Evolutionary conservation across 768 basidiomycete genomes (phyloP), one percentile per base, ranked within the genome.

Genomic region (Boletus rex-veris): DNA sequence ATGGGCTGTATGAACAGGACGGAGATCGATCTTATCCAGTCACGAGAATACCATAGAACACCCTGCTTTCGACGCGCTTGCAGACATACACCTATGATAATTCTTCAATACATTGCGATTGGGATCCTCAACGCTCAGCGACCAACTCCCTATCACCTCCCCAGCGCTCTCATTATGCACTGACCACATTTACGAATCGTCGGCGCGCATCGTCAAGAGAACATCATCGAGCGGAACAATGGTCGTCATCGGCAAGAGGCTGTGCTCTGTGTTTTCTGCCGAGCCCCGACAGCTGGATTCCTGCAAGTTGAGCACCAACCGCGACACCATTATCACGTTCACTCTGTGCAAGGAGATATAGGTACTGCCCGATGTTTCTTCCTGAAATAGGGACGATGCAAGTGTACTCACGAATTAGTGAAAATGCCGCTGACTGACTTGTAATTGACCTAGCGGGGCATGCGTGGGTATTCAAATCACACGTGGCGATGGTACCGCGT

Each of bases 221-320:
- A 15, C 8, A 7, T 54, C 37, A 4, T 53, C 46, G 14, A 52
- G 26, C 8, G n/a, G n/a, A 19, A 60, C 2, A 21, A 49, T 10
- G n/a, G 46, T 59, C 24, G 53, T 52, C 19, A 59, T 30, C 38
- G 21, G 36, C 30, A 24, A 5, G 30, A 3, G 3, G 5, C n/a
- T 3, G 24, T 26, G 11, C 14, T 36, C 39, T 1, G 15, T 28
- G 4, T 28, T 28, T 15, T 30, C 15, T 19, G 28, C 14, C 10
- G 36, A 30, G 3, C 24, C 4, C 28, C 14, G 36, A 30, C 4
- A 10, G 3, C 3, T 1, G 15, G 48, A 38, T 14, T 54, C 57
- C 5, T 57, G 53, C 24, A 64, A 28, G n/a, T 62, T 64, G 48
- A 62, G 52, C 54, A 58, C 45, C 43, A 64, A 26, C 26, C 64